A percentile compares a stretch with the other conserved stretches of the same genome.
These are phyloP conservation scores for Sporisorium scitamineum DNA, from an alignment of 1,284 basidiomycete species.

Conservation along the genomic window DNA sequence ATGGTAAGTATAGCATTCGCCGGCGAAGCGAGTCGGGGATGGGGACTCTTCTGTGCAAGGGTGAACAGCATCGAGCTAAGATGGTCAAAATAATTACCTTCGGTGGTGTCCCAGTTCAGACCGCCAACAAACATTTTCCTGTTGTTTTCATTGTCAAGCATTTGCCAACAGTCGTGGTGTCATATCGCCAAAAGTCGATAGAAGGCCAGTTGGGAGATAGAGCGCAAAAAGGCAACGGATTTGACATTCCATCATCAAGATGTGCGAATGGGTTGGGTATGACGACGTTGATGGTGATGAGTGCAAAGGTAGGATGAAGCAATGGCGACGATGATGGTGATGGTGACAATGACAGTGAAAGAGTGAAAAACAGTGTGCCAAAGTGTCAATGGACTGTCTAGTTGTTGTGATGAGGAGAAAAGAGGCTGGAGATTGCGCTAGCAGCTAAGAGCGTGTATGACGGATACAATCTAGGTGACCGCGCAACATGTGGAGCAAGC, in stretches of 20 bases:
- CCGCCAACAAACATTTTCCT: constrained; percentile 99
- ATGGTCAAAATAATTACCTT: constrained; percentile 73
- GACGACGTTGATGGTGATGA: constrained; percentile 17
- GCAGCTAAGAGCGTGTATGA: background rate
- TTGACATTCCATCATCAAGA: constrained; percentile 43
- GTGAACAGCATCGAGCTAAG: background rate
- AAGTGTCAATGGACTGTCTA: constrained; percentile 38
- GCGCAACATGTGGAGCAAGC: constrained; percentile 13
- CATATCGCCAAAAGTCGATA: constrained; percentile 22
- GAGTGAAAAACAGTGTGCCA: constrained; percentile 8
- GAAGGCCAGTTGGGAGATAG: constrained; percentile 11
- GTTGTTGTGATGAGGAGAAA: background rate
- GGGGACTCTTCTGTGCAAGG: background rate
- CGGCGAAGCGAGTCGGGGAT: constrained; percentile 50
- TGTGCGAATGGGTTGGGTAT: background rate
- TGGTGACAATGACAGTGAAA: background rate
- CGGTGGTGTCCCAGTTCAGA: constrained; percentile 95
- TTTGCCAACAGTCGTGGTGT: constrained; percentile 1
- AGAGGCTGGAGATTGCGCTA: background rate
- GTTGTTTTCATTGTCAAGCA: constrained; percentile 71
- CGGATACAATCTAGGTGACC: background rate
- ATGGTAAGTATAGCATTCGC: constrained; percentile 54
- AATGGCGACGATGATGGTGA: constrained; percentile 17
- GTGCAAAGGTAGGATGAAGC: background rate
- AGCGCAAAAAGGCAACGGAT: constrained; percentile 18